A percentile compares a stretch with the other conserved stretches of the same genome.
Evolutionary conservation across 495 filamentous ascomycete species (phyloP).

Genomic region (Monascus purpureus): DNA sequence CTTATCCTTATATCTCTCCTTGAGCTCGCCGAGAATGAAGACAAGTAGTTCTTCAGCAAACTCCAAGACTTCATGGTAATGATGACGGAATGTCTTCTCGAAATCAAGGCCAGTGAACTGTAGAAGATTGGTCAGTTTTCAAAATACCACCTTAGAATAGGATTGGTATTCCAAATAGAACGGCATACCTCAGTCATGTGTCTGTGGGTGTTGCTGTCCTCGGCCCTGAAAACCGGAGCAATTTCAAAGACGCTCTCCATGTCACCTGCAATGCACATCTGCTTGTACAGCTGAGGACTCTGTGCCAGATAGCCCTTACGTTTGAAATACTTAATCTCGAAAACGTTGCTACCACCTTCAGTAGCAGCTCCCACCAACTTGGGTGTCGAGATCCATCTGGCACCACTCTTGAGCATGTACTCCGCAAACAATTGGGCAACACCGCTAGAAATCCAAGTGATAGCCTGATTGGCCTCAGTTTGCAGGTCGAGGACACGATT

Average conservation of each 20-base stretch:
- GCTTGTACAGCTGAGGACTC: constrained; percentile 92
- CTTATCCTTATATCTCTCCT: constrained; percentile 49
- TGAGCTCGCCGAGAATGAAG: constrained; percentile 69
- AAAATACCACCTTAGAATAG: too few relatives aligned
- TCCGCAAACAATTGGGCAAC: constrained; percentile 68
- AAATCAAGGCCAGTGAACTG: constrained; percentile 91
- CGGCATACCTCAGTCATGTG: constrained; percentile 75
- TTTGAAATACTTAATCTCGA: constrained; percentile 84
- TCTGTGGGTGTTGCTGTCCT: constrained; percentile 91
- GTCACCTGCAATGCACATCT: constrained; percentile 89
- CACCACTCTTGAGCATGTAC: constrained; percentile 61
- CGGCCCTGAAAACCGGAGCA: constrained; percentile 86
- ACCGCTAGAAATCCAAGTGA: constrained; percentile 67
- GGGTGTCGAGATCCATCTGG: constrained; percentile 80
- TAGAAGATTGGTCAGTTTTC: constrained; percentile 1
- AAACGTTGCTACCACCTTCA: constrained; percentile 88
- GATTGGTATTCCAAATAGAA: too few relatives aligned
- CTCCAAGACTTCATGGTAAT: constrained; percentile 76
- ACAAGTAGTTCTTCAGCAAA: constrained; percentile 77
- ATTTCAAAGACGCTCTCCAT: constrained; percentile 82
- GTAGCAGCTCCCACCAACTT: constrained; percentile 83
- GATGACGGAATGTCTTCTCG: constrained; percentile 83
- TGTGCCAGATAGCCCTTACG: constrained; percentile 77
- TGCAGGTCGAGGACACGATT: constrained; percentile 87
- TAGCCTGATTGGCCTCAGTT: constrained; percentile 75